These are phyloP conservation scores for Colletotrichum chlorophyti DNA, from an alignment of 2,329 filamentous ascomycete genomes.

Conservation along the genomic window DNA sequence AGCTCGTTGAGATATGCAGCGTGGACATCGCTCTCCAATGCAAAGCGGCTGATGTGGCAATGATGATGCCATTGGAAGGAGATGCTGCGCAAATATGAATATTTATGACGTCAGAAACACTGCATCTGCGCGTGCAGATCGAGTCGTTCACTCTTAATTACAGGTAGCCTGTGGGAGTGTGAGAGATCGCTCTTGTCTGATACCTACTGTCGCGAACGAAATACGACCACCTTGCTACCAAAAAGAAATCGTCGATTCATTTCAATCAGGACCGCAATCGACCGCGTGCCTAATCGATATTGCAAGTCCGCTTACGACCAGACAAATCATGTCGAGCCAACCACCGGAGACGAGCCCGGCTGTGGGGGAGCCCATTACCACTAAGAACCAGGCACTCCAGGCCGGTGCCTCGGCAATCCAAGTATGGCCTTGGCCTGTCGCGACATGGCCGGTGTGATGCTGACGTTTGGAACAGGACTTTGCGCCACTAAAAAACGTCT, in stretches of 20 bases:
- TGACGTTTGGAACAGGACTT: conserved; percentile 60
- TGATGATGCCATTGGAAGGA: conserved; percentile 13
- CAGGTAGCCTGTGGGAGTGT: no score
- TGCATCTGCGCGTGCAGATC: no score
- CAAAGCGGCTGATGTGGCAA: conserved; percentile 13
- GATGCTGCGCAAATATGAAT: not conserved
- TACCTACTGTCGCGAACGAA: no score
- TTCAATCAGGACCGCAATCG: no score
- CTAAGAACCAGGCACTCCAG: conserved; percentile 65
- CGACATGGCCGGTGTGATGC: not conserved
- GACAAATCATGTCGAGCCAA: conserved; percentile 19
- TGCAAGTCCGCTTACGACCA: not conserved
- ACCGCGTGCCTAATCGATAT: not conserved
- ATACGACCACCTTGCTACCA: not conserved
- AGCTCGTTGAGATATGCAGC: no score
- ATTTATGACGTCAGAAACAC: conserved; percentile 18
- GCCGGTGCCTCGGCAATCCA: conserved; percentile 67
- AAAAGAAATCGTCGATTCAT: no score
- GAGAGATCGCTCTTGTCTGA: no score
- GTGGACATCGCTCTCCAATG: no score
- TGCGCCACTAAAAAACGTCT: conserved; percentile 74
- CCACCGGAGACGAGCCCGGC: conserved; percentile 30
- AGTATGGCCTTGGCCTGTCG: conserved; percentile 37
- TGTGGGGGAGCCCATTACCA: conserved; percentile 56
- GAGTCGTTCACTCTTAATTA: no score